A percentile compares a stretch with the other conserved stretches of the same genome.
Evolutionary conservation across 1,284 basidiomycete genomes (phyloP).

Genomic region (Pterula multifida): DNA sequence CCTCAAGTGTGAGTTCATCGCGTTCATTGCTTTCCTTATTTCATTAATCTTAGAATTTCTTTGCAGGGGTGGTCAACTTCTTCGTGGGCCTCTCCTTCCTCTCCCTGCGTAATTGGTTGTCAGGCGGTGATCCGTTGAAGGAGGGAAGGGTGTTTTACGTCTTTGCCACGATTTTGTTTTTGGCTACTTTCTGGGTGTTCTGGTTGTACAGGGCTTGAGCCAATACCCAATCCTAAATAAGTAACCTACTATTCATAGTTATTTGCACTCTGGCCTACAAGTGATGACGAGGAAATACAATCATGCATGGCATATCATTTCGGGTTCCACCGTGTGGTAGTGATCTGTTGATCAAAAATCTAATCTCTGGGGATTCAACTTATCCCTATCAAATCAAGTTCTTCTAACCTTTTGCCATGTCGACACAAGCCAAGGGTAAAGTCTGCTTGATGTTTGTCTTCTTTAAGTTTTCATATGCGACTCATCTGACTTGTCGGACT

Average conservation of each 20-base stretch:
- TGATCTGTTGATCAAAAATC: background rate
- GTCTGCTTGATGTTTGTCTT: conserved; percentile 74
- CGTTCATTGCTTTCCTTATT: conserved; percentile 2
- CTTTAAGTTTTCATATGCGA: conserved; percentile 3
- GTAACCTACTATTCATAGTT: background rate
- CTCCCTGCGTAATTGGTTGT: conserved; percentile 65
- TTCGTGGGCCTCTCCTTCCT: conserved; percentile 74
- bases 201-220: conserved; percentile 21
- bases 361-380: too few species aligned
- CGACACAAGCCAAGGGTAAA: conserved; percentile 60
- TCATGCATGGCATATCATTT: too few species aligned
- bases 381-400: background rate
- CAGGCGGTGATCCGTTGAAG: conserved; percentile 47
- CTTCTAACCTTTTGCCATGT: background rate
- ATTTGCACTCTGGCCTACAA: too few species aligned
- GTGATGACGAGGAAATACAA: too few species aligned
- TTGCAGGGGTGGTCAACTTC: conserved; percentile 72
- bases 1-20: conserved; percentile 54
- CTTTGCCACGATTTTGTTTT: conserved; percentile 43
- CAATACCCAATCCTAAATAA: too few species aligned
- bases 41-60: background rate
- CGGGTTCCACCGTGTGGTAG: background rate
- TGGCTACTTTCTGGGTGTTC: conserved; percentile 25
- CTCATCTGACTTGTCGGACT: background rate
- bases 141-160: conserved; percentile 79